These are phyloP conservation scores for Botrytis fragariae DNA, from an alignment of 2,329 filamentous ascomycete species.

Conservation along the genomic window DNA sequence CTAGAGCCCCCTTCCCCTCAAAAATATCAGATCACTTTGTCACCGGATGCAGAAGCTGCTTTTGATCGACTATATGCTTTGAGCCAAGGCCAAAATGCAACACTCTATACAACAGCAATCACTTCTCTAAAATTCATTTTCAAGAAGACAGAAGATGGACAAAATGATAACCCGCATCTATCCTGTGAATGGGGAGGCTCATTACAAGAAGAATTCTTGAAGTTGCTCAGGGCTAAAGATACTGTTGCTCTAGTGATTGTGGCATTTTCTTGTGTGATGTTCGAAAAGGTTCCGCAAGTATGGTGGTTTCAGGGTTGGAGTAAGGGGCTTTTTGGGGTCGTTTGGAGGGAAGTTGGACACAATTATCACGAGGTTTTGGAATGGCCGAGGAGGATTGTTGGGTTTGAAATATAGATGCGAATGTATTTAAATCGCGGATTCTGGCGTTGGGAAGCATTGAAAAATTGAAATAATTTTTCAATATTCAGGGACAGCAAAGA, in stretches of 20 bases:
- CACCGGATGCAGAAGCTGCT: not conserved
- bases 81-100: not conserved
- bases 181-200: not conserved
- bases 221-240: not conserved
- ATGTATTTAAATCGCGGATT: not conserved
- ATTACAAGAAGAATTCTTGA: not conserved
- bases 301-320: not conserved
- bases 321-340: not conserved
- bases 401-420: not conserved
- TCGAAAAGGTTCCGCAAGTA: not conserved
- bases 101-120: not conserved
- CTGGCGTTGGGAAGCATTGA: not conserved
- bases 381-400: not conserved
- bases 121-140: not conserved
- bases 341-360: not conserved
- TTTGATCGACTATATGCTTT: not conserved
- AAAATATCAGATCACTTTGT: not conserved
- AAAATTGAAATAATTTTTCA: not conserved
- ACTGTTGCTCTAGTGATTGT: not conserved
- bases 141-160: not conserved
- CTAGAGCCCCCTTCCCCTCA: not conserved
- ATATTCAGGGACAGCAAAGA: not conserved
- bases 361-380: not conserved
- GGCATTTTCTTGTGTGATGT: not conserved
- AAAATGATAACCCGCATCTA: not conserved